Base-by-base conservation (phyloP, 225 moss, liverwort and hornwort species). In the Thuidium tamariscinum region DNA sequence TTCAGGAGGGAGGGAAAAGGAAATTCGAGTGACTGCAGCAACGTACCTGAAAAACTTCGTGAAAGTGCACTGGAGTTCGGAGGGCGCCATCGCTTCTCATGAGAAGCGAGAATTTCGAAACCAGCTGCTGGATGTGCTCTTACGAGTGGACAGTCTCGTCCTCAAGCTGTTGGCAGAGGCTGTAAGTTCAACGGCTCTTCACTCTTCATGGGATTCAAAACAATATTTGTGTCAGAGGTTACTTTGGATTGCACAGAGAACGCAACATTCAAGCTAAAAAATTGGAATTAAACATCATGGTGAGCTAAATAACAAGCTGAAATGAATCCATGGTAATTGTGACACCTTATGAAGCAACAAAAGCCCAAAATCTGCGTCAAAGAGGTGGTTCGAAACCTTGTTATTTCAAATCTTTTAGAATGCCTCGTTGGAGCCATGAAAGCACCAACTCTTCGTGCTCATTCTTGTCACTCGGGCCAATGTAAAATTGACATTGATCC, bases 71-170 rank as follows among this genome's bases (percentile, higher is more conserved):
- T 97, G 95, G 97, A 89, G 75, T 76, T 91, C 90, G 69, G 93
- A 95, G n/a, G 81, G 84, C 65, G 83, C 89, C 77, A 92, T 95
- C 25, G 76, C 90, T 56, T 49, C 11, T 77, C 94, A 92, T 46
- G 97, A 97, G 86, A 90, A 94, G 77, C 91, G 93, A 30, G 97
- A 97, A 66, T 97, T 97, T 86, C 92, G 97, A 48, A 97, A 92
- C 85, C 92, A 95, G 92, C 90, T 97, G 20, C 88, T 97, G 87
- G 89, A 95, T 83, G 94, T 95, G 64, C 89, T 97, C 56, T 83
- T 97, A 85, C 93, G 95, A 81, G 95, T 91, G 77, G 97, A 95
- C 46, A 91, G 92, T 56, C 91, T 95, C 32, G 95, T 95, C 73
- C 87, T 95, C 54, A 97, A 97, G 89, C 93, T 95, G 68, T 88